Base-by-base conservation (phyloP, 2,329 filamentous ascomycete species). In the Fusarium austroafricanum region DNA sequence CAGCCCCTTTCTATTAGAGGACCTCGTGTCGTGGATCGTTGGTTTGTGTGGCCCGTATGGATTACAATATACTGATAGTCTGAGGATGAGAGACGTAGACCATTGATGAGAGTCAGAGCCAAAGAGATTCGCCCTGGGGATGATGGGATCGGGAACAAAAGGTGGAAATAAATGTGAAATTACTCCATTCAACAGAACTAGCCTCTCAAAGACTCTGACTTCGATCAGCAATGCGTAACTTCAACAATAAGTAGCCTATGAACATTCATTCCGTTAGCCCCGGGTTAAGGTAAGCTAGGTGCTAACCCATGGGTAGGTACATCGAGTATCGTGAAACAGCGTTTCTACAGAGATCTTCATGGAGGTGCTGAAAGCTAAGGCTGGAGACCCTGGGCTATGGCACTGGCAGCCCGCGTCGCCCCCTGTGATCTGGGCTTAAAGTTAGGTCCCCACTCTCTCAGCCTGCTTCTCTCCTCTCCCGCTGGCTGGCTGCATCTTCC, bases 1-100 rank as follows among this genome's bases (percentile, higher is more conserved):
- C 31, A 42, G 53, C 60, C 70, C 70, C 69, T 73, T 71, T 65
- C 70, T 46, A 29, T 55, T 47, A 37, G 62, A 62, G 56, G 71
- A 58, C 62, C 65, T 73, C 71, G 71, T 73, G 71, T 70, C 63
- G 56, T 60, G 71, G 63, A 71, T 73, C 71, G 56, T 62, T 60
- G 54, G 58, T 55, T 54, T 59, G 68, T 61, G 58, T 68, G 61
- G 65, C 49, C 51, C 65, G 55, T 59, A 57, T 43, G 21, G 29
- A 26, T 33, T 23, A n/a, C n/a, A n/a, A n/a, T n/a, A 56, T 44
- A 38, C 26, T 17, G 29, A 45, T 52, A 55, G 52, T 26, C 42
- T 44, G 51, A 40, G 64, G 56, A 40, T 55, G 52, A 47, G 64
- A 61, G 49, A 59, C 58, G 50, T 31, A n/a, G 20, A 42, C 18